phyloP scores from a whole-genome alignment of 495 filamentous ascomycete genomes.

The Baudoinia panamericana region DNA sequence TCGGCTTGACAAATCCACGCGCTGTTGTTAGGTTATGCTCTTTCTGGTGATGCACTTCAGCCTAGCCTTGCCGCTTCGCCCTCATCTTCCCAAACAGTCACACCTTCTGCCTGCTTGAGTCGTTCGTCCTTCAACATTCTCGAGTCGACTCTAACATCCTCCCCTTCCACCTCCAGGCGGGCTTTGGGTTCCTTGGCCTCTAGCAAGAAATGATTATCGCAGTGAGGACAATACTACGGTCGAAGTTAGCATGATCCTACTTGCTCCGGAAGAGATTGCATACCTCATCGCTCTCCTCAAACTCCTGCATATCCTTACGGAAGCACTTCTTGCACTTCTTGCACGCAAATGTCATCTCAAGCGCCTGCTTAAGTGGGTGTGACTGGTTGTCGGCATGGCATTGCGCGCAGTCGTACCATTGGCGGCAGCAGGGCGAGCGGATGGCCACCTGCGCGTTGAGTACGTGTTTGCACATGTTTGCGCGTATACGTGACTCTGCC shows the following conservation, averaged over 20 bases:
- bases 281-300: slow-evolving; percentile 94
- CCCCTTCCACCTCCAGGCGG: slow-evolving; percentile 70
- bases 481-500: too few species aligned
- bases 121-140: slow-evolving; percentile 92
- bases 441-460: slow-evolving; percentile 96
- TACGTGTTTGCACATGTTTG: slow-evolving; percentile 97
- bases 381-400: slow-evolving; percentile 64
- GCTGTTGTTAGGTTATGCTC: neutral
- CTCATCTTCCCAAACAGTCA: slow-evolving; percentile 20
- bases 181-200: slow-evolving; percentile 75
- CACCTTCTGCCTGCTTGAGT: slow-evolving; percentile 44
- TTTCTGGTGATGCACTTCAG: slow-evolving; percentile 1
- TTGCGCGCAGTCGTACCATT: slow-evolving; percentile 98
- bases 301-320: slow-evolving; percentile 79
- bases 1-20: too few species aligned
- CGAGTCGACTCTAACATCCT: slow-evolving; percentile 70
- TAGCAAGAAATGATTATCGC: slow-evolving; percentile 94
- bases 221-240: slow-evolving; percentile 99
- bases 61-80: slow-evolving; percentile 14
- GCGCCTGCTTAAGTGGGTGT: slow-evolving; percentile 59
- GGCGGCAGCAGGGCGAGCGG: slow-evolving; percentile 85
- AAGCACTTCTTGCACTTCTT: slow-evolving; percentile 99
- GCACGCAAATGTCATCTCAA: slow-evolving; percentile 89
- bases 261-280: too few species aligned
- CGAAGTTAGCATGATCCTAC: too few species aligned